Base-by-base conservation (phyloP, 1,284 basidiomycete genomes). In the Cryptococcus sp. region DNA sequence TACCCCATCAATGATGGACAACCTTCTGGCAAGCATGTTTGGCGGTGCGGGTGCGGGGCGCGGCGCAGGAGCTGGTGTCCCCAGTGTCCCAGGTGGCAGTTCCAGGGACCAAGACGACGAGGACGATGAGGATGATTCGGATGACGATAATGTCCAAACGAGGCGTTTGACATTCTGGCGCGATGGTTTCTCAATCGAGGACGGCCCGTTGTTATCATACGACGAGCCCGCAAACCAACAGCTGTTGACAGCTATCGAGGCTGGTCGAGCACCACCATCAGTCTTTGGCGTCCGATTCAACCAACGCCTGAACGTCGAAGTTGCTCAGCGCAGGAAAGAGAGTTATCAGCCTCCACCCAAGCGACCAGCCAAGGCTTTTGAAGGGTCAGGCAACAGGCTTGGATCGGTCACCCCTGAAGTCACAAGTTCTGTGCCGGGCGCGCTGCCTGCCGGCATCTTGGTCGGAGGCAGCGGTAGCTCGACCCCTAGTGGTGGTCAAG, bases 91-190 rank as follows among this genome's bases (percentile, higher is more conserved):
- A 19, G 31, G 8, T 13, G 31, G 31, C 31, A 13, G 31, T 35
- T 13, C 31, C 13, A 2, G 8, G 2, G n/a, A 15, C 5, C 17
- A 15, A 10, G 54, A 49, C 10, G 60, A 57, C 50, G 17, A 23
- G 19, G 56, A 55, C 16, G 48, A 48, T 3, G 69, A 64, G 16
- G 68, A 69, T 2, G 77, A 79, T 0, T 76, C 77, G 15, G 81
- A 80, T 50, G 84, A 82, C 22, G 85, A 86, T 23, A 82, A 84
- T 58, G 82, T 84, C 0, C 89, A 84, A 0, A 85, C 88, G 48
- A 87, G 95, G 13, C 84, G 87, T 56, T 81, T 98, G 40, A 95
- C 90, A 0, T 93, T 99, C 78, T 99, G 96, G 95, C 83, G 87
- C 39, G 86, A 98, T 65, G 95, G 95, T 0, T 98, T 98, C 79